These are phyloP conservation scores for Trichophyton mentagrophytes DNA, from an alignment of 2,329 filamentous ascomycete genomes.

Conservation along the genomic window DNA sequence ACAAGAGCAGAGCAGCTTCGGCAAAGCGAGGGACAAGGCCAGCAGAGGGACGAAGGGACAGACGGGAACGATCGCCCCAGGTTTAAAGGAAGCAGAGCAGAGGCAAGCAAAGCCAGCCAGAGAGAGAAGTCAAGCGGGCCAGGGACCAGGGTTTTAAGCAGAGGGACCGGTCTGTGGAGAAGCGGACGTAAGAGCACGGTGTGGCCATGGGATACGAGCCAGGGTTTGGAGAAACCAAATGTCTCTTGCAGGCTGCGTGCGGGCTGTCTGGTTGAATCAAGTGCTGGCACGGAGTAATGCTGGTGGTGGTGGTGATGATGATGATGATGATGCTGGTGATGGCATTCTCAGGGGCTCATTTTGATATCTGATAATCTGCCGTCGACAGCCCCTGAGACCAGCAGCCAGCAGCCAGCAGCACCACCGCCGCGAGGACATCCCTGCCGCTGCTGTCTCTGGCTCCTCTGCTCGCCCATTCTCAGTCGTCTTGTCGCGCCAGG, in stretches of 20 bases:
- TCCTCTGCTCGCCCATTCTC: no score
- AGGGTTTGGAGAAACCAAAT: background rate
- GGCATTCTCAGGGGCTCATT: no score
- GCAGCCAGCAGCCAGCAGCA: no score
- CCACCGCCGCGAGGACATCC: no score
- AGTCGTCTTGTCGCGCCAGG: background rate
- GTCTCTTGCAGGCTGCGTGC: background rate
- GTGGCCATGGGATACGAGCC: slow-evolving; percentile 1
- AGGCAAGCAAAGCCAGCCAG: background rate
- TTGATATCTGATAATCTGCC: no score
- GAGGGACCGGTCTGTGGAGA: background rate
- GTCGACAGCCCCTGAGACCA: no score
- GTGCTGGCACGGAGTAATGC: background rate
- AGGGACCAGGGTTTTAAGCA: background rate
- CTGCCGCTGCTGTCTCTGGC: no score
- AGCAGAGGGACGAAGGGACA: background rate
- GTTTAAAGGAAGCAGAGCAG: background rate
- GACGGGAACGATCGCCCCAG: background rate
- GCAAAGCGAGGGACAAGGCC: background rate
- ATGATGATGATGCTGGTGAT: no score
- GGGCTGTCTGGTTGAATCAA: background rate
- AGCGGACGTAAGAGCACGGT: background rate
- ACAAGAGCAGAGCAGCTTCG: background rate
- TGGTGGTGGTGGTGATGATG: background rate
- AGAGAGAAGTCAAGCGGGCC: background rate